Evolutionary conservation across 1,284 basidiomycete species (phyloP), one percentile per base, ranked within the genome.

Genomic region (Cutaneotrichosporon cyanovorans): DNA sequence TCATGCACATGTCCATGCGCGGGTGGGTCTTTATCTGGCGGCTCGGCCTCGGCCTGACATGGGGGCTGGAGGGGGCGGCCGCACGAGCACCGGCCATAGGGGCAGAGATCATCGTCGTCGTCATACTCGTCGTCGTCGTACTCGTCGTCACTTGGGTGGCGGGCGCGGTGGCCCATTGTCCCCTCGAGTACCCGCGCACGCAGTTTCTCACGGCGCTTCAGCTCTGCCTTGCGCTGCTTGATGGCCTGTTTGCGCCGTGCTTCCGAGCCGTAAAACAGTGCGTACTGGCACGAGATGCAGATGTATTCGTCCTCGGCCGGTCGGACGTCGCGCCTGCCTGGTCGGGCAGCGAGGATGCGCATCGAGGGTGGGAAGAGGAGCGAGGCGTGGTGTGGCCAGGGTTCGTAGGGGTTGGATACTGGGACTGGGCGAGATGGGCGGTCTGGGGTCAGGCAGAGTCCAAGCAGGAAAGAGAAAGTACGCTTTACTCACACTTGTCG

Each of bases 271-370:
- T 85, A 92, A 65, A 88, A 89, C 48, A 92, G 67, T 55, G 80
- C 76, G 65, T 87, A 87, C 70, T 91, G 87, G 74, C 88, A 92
- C 60, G 84, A 84, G 55, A 83, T 79, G 64, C 88, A 92, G 54
- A 91, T 83, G 82, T 86, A 91, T 65, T 91, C 88, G 28, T 87
- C 86, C 43, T 75, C 77, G 8, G 83, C 51, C 2, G 61, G 79
- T 75, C 46, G 76, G 64, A 66, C 18, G 68, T 46, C 46, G 33
- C 43, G 42, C 21, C 41, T 44, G 1, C 58, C 59, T 3, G 56
- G 51, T 1, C 57, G 46, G 19, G 57, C 51, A 11, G 58, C 52
- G 15, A 53, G 51, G 10, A 51, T 16, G 8, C 58, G 58, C 52
- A 68, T 69, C 0, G 67, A 53, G 1, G 66, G 68, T 6, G 71